Evolutionary conservation across 139 green algal genomes (phyloP).

Genomic region (Nannochloris sp.): DNA sequence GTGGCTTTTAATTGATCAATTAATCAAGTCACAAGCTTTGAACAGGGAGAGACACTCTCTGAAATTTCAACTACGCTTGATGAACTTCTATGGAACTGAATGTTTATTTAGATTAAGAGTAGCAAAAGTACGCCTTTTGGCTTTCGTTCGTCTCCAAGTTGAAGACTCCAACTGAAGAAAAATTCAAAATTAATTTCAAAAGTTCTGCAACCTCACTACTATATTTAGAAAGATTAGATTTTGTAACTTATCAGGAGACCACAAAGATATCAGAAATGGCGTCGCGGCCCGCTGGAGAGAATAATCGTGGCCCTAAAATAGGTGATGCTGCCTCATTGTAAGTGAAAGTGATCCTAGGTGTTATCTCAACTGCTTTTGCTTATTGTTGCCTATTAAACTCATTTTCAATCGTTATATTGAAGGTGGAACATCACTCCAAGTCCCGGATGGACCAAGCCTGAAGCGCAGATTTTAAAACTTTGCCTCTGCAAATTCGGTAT

Average conservation of each 20-base stretch:
- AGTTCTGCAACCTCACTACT: too few relatives aligned
- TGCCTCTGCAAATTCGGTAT: constrained; percentile 81
- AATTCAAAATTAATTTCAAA: too few relatives aligned
- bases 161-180: too few relatives aligned
- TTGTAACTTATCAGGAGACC: neutral
- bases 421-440: constrained; percentile 91
- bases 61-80: too few relatives aligned
- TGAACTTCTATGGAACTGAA: too few relatives aligned
- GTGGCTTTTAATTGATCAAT: too few relatives aligned
- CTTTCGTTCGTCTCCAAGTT: too few relatives aligned
- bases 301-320: constrained; percentile 64
- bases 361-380: neutral
- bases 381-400: neutral
- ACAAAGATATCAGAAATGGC: neutral
- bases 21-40: too few relatives aligned
- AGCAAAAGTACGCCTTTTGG: too few relatives aligned
- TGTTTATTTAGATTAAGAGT: too few relatives aligned
- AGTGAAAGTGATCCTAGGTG: constrained; percentile 30
- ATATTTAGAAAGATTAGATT: too few relatives aligned
- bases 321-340: constrained; percentile 80
- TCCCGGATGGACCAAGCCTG: constrained; percentile 81
- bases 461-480: constrained; percentile 68
- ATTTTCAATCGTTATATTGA: neutral
- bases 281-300: constrained; percentile 28
- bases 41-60: too few relatives aligned